These are phyloP conservation scores for Neurospora sp. DNA, from an alignment of 495 filamentous ascomycete genomes.

Conservation along the genomic window DNA sequence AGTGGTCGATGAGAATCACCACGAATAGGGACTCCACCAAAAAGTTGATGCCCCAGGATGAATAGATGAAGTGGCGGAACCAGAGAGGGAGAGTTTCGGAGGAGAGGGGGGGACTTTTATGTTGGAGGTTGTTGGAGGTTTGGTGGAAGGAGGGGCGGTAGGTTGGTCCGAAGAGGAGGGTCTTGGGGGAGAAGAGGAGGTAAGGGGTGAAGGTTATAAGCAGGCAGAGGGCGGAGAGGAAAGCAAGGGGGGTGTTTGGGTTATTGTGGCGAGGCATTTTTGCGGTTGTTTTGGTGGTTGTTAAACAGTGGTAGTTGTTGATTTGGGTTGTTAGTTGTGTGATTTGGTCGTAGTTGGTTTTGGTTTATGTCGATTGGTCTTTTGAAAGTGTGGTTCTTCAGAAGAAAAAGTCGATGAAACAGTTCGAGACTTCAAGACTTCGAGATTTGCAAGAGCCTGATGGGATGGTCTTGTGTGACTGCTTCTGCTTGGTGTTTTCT, in stretches of 20 bases:
- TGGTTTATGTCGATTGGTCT: neutral
- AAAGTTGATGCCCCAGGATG: neutral
- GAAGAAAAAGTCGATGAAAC: neutral
- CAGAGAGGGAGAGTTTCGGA: neutral
- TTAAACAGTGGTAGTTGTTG: neutral
- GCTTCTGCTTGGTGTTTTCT: neutral
- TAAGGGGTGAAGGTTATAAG: neutral
- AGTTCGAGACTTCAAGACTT: neutral
- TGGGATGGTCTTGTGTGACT: neutral
- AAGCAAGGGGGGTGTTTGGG: neutral
- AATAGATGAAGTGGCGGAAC: neutral
- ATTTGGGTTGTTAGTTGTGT: too few species aligned
- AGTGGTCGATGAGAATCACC: neutral
- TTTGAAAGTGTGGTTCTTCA: too few species aligned
- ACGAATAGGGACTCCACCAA: neutral
- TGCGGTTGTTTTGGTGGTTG: too few species aligned
- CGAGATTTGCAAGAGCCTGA: neutral
- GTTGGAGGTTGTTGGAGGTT: too few species aligned
- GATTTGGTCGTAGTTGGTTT: neutral
- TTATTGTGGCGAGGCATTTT: neutral
- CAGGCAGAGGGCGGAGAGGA: neutral
- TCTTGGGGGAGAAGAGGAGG: neutral
- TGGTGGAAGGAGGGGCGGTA: neutral
- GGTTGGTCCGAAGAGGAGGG: neutral
- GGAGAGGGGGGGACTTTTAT: neutral